These are phyloP conservation scores for Xylaria polymorpha DNA, from an alignment of 2,329 filamentous ascomycete species.

Conservation along the genomic window DNA sequence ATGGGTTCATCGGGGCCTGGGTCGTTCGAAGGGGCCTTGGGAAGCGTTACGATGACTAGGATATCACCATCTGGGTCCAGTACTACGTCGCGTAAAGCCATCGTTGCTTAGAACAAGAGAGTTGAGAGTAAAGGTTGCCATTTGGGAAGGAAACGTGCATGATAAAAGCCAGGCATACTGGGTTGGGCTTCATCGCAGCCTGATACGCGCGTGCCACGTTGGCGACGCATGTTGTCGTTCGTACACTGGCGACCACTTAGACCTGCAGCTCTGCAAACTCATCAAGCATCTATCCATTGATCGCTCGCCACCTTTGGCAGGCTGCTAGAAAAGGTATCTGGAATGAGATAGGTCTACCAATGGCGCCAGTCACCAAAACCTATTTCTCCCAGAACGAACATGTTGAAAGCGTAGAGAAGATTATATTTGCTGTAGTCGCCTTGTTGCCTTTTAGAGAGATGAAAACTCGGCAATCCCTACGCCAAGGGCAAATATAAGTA, in stretches of 20 bases:
- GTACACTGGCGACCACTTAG: constrained; percentile 16
- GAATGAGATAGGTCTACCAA: neutral
- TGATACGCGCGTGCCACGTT: constrained; percentile 22
- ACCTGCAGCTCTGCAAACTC: constrained; percentile 9
- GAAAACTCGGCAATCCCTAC: too few species aligned
- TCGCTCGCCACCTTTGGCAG: constrained; percentile 8
- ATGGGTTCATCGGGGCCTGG: neutral
- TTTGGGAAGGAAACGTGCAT: neutral
- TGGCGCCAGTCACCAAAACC: neutral
- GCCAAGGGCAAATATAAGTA: too few species aligned
- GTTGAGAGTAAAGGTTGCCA: neutral
- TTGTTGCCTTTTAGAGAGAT: too few species aligned
- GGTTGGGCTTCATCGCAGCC: constrained; percentile 31
- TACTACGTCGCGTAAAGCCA: constrained; percentile 21
- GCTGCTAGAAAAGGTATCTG: constrained; percentile 11
- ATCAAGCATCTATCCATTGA: constrained; percentile 10
- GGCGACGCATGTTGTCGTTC: constrained; percentile 11
- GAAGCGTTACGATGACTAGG: constrained; percentile 26
- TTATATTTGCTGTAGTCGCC: too few species aligned
- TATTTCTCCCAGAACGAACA: neutral
- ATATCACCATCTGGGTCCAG: constrained; percentile 34
- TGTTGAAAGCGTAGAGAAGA: too few species aligned
- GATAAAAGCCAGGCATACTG: constrained; percentile 3
- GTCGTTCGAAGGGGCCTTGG: neutral
- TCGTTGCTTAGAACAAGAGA: constrained; percentile 5